Evolutionary conservation across 2,329 filamentous ascomycete species (phyloP), one percentile per base, ranked within the genome.

Genomic region (Elsinoe fawcettii): DNA sequence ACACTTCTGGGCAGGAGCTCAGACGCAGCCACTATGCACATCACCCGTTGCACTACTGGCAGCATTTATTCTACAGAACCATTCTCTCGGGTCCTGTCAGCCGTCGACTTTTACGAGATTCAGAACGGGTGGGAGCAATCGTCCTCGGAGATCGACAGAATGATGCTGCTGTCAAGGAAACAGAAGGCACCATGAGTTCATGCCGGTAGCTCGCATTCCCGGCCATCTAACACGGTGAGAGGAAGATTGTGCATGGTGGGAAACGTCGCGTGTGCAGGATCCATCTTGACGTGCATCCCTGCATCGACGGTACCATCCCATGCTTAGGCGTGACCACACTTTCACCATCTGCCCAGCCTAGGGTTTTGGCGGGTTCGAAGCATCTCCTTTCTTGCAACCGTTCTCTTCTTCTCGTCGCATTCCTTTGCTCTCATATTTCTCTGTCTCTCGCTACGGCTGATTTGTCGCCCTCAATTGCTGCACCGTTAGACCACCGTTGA

Each of bases 11-110:
- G 32, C 30, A 16, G 9, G 30, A 2, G 25, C 20, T 37, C 30
- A 16, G 30, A 30, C 25, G 30, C 20, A 53, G 32, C 49, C 49
- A 53, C 22, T 23, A 36, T 37, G 49, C 49, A 37, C 20, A 30
- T 16, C 22, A 25, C 14, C 49, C 49, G 49, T 53, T 53, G 32
- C 5, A 39, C 49, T 53, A 53, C 49, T 53, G 49, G 49, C 34
- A 37, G 34, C 49, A 53, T 30, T 34, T 53, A 39, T 36, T 39
- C 49, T 34, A 34, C 49, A 53, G 25, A 30, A 25, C 49, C 49
- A 53, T 14, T 16, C 25, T 16, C 14, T 34, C 46, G 46, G 46
- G 46, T 44, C 46, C 18, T 11, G 23, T 23, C 43, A 23, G 43
- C 43, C 23, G 43, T 34, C 25, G 25, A 32, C 23, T 12, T 16